Evolutionary conservation across 2,329 filamentous ascomycete species (phyloP).

Genomic region (Pezicula rhizophila): DNA sequence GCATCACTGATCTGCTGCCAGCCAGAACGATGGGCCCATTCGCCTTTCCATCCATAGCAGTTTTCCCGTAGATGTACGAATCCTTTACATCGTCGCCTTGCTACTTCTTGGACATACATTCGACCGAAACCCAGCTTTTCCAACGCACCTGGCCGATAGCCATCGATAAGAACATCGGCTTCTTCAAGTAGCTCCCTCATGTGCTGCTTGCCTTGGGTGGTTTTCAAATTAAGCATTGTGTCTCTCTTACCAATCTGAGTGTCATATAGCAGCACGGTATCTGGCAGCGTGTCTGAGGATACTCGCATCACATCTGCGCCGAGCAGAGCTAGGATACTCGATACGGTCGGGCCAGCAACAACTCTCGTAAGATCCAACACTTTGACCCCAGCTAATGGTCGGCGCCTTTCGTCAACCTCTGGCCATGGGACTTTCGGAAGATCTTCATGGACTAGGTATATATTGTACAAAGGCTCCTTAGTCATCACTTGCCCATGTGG

Average conservation of each 20-base stretch:
- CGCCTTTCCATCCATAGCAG: slow-evolving; percentile 42
- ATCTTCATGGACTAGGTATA: neutral
- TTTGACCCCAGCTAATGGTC: slow-evolving; percentile 16
- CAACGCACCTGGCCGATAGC: slow-evolving; percentile 40
- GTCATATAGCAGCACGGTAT: slow-evolving; percentile 16
- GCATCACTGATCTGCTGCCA: slow-evolving; percentile 41
- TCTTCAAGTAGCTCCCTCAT: slow-evolving; percentile 38
- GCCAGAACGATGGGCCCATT: slow-evolving; percentile 37
- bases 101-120: slow-evolving; percentile 32
- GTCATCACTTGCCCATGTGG: neutral
- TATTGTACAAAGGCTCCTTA: neutral
- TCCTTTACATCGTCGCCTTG: too few relatives aligned
- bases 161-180: slow-evolving; percentile 47
- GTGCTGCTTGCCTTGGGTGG: slow-evolving; percentile 31
- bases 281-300: slow-evolving; percentile 29
- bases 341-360: slow-evolving; percentile 37
- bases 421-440: neutral
- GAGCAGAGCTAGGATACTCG: slow-evolving; percentile 33
- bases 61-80: slow-evolving; percentile 44
- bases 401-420: neutral
- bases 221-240: slow-evolving; percentile 39
- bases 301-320: slow-evolving; percentile 40
- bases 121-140: slow-evolving; percentile 33
- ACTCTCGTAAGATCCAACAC: slow-evolving; percentile 34
- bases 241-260: slow-evolving; percentile 40